Percentiles rank a stretch among this genome's conserved stretches.
Conservation (phyloP, 106 monocot species). For the Dioscorea alata region DNA sequence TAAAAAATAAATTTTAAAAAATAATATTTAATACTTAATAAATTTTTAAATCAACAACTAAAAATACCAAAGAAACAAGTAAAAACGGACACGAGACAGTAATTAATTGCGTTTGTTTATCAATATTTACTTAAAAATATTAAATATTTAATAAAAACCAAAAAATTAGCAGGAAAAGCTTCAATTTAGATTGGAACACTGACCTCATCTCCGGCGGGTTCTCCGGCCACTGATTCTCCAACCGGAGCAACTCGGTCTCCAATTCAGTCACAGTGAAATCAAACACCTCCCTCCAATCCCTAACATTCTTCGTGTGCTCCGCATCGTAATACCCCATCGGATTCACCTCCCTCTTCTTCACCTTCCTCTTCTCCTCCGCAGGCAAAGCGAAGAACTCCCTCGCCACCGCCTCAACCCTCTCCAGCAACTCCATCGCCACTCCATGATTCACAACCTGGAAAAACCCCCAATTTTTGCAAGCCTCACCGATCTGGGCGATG, state of each 20-base stretch:
- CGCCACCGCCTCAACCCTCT: constrained; percentile 16
- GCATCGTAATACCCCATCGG: constrained; percentile 1
- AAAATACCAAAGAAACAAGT: background rate
- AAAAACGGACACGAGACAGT: too few relatives aligned
- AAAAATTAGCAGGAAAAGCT: too few relatives aligned
- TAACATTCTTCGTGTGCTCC: background rate
- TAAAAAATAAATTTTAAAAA: too few relatives aligned
- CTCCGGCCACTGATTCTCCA: background rate
- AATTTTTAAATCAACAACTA: too few relatives aligned
- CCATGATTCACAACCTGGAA: constrained; percentile 75
- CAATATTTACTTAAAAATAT: background rate
- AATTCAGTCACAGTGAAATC: background rate
- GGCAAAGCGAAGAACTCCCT: constrained; percentile 48
- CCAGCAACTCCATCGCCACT: constrained; percentile 21
- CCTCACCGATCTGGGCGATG: constrained; percentile 30
- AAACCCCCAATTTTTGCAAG: constrained; percentile 62
- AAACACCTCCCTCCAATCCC: background rate
- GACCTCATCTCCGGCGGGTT: background rate
- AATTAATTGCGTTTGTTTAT: too few relatives aligned
- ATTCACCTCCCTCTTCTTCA: constrained; percentile 41
- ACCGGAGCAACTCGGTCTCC: background rate
- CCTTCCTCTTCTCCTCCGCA: constrained; percentile 41
- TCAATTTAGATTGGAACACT: background rate
- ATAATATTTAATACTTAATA: too few relatives aligned
- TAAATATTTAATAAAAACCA: background rate